Percentiles rank a stretch among this genome's conserved stretches.
Conservation (phyloP, 169 alveolate species). For the Toxoplasma gondii region DNA sequence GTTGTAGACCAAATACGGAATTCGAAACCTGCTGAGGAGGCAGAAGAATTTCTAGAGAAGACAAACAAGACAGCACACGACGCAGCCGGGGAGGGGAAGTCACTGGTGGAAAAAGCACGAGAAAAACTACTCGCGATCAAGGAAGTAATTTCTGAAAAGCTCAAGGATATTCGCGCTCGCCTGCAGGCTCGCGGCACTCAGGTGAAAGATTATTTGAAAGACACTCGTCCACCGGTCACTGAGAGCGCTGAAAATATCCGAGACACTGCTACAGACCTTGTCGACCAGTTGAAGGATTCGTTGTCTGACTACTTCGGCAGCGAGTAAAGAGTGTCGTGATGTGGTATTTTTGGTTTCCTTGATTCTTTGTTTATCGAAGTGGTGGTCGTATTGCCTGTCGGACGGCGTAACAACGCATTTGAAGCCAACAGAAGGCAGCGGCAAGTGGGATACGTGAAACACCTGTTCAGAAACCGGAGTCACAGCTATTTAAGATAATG, state of each 20-base stretch:
- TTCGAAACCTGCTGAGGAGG: background rate
- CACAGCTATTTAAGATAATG: too few relatives aligned
- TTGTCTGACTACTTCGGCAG: background rate
- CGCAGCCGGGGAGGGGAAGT: background rate
- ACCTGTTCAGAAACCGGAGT: too few relatives aligned
- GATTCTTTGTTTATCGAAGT: background rate
- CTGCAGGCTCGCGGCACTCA: background rate
- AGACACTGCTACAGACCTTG: background rate
- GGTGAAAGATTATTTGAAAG: background rate
- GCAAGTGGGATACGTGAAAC: too few relatives aligned
- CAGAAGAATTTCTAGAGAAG: background rate
- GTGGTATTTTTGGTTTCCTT: background rate
- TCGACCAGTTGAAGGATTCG: background rate
- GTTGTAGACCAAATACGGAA: background rate
- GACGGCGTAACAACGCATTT: background rate
- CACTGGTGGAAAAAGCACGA: background rate
- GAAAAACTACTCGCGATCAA: background rate
- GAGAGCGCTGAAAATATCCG: background rate
- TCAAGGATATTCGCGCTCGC: background rate
- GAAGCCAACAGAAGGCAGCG: background rate
- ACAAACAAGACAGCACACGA: background rate
- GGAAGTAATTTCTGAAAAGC: background rate
- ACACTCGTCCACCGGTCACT: background rate
- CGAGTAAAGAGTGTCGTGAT: background rate
- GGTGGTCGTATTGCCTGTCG: background rate